Base-by-base conservation (phyloP, 2,329 filamentous ascomycete species). In the Ramichloridium luteum region DNA sequence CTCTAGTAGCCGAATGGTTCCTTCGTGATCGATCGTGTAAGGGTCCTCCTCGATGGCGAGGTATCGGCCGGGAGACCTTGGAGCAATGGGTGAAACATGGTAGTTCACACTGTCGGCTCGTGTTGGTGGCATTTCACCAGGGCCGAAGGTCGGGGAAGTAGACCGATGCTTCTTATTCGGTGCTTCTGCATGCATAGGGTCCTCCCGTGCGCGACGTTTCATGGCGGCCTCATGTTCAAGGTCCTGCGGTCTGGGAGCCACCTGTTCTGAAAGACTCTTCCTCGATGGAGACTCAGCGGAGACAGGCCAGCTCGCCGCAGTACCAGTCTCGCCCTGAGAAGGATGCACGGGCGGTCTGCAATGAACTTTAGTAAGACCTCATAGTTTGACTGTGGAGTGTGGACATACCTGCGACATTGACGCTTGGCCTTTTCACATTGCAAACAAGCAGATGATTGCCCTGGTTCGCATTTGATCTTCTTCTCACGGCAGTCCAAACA, bases 381-480 rank as follows among this genome's bases (percentile, higher is more conserved):
- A n/a, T n/a, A n/a, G n/a, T n/a, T n/a, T n/a, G n/a, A n/a, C n/a
- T n/a, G 6, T 13, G 13, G 10, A 3, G 16, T n/a, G 17, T 16
- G 16, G 6, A 41, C 51, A 30, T 62, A 88, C 80, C 81, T 81
- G 57, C 78, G 78, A 70, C 86, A 93, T 12, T 79, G 67, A 28
- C 83, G 72, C 34, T 85, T 83, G 51, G 88, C 88, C 60, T 93
- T 93, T 53, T 90, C 80, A 55, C 86, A 94, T 58, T 93, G 85
- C 32, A 86, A 72, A 48, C 86, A 94, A 8, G 20, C n/a, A 45
- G 83, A 84, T 23, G 81, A 81, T 43, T 74, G 79, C 46, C 86
- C 84, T 2, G 85, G 86, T 43, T 93, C 84, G 51, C 86, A 94
- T 57, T 93, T 93, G 61, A 94, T 93, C 67, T 93, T 94, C 73